Evolutionary conservation across 257 asterid species (phyloP), one percentile per base, ranked within the genome.

Genomic region (Solanum dulcamara): DNA sequence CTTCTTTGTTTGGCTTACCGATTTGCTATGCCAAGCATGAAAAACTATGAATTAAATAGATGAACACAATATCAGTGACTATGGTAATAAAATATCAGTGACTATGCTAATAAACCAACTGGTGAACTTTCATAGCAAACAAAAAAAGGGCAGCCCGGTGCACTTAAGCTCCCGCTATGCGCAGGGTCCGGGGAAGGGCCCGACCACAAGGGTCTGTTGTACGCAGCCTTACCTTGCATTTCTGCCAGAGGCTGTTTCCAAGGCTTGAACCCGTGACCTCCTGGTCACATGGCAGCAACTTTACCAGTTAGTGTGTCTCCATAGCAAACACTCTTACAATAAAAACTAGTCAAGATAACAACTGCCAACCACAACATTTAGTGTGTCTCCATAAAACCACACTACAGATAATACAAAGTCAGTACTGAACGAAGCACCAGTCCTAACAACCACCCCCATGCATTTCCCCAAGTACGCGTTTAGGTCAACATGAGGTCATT

Each of bases 401-500:
- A 70, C 42, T 11, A 83, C 17, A 66, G 75, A 53, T 64, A 59
- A 15, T 59, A 57, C 48, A 46, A 70, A 46, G 85, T 81, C n/a
- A 35, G 60, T 38, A 48, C 70, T 55, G 85, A 87, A 89, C 13
- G 85, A 87, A 60, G 74, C 77, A 84, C 48, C 88, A 81, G 13
- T 74, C 74, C 17, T 46, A 72, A 48, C 82, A 84, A 66, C 88
- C 85, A 81, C 86, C 92, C 91, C 92, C 91, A 17, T 89, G 92
- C 88, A 75, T 32, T 57, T 32, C 84, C 72, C 83, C 48, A 20
- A 85, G 57, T 28, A 86, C 42, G 64, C 28, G 67, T 46, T 82
- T 87, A 94, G 87, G 94, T 89, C 91, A 94, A 87, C 97, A 86
- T 94, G 44, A 94, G 96, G 88, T 93, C 95, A 70, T 92, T 93